Evolutionary conservation across 768 basidiomycete species (phyloP).

Genomic region (Podaxis pistillaris): DNA sequence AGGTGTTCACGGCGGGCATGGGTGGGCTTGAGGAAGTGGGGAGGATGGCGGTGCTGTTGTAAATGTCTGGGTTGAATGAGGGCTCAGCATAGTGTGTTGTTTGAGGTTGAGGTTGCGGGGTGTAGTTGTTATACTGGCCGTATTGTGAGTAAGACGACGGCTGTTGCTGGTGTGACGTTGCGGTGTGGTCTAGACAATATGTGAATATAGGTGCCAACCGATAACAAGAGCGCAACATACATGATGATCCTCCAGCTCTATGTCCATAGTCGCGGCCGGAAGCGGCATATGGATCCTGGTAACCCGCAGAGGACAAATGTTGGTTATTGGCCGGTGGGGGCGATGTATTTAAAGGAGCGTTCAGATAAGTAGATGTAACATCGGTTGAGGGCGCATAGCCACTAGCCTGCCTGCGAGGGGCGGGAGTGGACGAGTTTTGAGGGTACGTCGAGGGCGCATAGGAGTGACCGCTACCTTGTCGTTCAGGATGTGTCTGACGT

Average conservation of each 20-base stretch:
- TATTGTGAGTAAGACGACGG: conserved; percentile 46
- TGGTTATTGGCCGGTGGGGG: conserved; percentile 24
- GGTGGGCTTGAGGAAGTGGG: conserved; percentile 15
- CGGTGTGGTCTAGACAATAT: conserved; percentile 49
- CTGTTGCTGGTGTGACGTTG: conserved; percentile 49
- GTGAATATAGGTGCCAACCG: conserved; percentile 1
- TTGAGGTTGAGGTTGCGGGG: conserved; percentile 24
- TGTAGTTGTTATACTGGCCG: conserved; percentile 44
- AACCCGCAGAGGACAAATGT: conserved; percentile 32
- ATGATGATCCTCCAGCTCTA: conserved; percentile 47
- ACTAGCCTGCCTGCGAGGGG: conserved; percentile 20
- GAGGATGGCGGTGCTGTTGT: conserved; percentile 29
- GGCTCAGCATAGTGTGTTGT: conserved; percentile 25
- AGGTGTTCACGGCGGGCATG: conserved; percentile 17
- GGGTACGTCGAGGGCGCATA: conserved; percentile 37
- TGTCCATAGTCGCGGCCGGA: conserved; percentile 50
- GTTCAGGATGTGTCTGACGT: conserved; percentile 28
- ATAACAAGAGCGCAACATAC: conserved; percentile 34
- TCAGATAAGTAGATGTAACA: background rate
- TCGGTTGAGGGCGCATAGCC: conserved; percentile 21
- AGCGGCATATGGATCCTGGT: conserved; percentile 33
- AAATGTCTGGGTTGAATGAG: conserved; percentile 33
- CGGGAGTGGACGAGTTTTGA: conserved; percentile 14
- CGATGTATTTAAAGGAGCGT: conserved; percentile 16
- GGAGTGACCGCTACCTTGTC: conserved; percentile 35